Evolutionary conservation across 2,329 filamentous ascomycete genomes (phyloP), one percentile per base, ranked within the genome.

Genomic region (Calycina herbarum): DNA sequence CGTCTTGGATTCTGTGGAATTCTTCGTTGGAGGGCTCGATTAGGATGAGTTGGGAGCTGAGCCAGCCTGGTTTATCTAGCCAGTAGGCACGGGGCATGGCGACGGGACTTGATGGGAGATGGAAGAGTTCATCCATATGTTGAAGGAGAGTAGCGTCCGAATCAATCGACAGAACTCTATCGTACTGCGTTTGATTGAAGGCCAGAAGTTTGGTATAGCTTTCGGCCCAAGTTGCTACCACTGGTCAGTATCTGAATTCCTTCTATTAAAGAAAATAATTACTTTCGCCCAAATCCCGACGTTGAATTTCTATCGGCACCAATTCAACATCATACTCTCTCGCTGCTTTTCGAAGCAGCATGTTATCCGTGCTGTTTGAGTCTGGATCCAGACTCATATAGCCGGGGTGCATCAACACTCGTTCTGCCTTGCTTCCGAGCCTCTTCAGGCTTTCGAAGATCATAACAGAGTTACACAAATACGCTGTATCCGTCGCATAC

Each of bases 131-230:
- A 70, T 89, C 86, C 76, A 88, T 79, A 56, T 80, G 76, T 68
- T 83, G 75, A 1, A 73, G 54, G 20, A 73, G 56, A 7, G 68
- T 75, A 10, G 69, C 62, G 27, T 71, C 68, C 3, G 71, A 72
- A 59, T 72, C 68, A 17, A 73, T 65, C 13, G 67, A 60, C 13
- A 64, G 29, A 11, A 65, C 59, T 20, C 40, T 40, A 2, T 57
- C 48, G 51, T 90, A 91, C 63, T 87, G 81, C 0, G 83, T 85
- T 62, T 89, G 85, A 64, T 87, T 87, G 72, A 90, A 91, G 1
- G 87, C 86, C 24, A 89, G 81, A 42, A 90, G 81, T 73, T 91
- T 91, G 24, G 86, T 88, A 70, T 86, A 86, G 1, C 85, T 86
- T 42, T 85, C 83, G 64, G 86, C 84, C 87, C 87, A 90, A 1